phyloP scores from a whole-genome alignment of 176 grass and related monocot species.

The Melocanna baccifera region DNA sequence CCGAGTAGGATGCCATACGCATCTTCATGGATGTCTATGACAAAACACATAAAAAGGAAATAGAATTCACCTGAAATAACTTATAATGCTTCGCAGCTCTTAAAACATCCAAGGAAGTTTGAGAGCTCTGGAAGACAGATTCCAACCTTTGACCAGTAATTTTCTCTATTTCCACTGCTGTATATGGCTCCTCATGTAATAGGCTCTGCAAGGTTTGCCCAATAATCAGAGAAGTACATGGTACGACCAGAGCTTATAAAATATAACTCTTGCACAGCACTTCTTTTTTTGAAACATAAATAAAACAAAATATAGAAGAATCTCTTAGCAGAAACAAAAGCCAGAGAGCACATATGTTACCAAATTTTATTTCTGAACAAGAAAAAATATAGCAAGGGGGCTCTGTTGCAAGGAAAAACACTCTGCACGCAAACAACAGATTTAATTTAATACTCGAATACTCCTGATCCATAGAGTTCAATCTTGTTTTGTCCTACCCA shows the following conservation, averaged over 20 bases:
- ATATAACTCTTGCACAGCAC: neutral
- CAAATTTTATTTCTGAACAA: neutral
- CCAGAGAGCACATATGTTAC: neutral
- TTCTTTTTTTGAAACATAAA: neutral
- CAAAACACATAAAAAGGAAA: neutral
- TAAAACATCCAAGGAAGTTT: conserved; percentile 83
- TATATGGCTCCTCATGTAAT: conserved; percentile 78
- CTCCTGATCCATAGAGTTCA: neutral
- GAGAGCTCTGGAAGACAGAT: conserved; percentile 68
- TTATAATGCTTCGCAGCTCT: conserved; percentile 80
- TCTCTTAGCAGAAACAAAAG: neutral
- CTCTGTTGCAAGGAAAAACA: neutral
- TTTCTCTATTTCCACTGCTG: conserved; percentile 72
- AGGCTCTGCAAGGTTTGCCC: conserved; percentile 53
- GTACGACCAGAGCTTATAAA: neutral
- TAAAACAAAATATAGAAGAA: neutral
- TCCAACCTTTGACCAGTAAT: conserved; percentile 55
- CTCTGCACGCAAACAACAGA: neutral
- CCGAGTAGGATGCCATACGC: neutral
- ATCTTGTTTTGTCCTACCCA: neutral
- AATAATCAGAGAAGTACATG: conserved; percentile 16
- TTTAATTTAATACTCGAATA: neutral
- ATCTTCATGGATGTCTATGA: neutral
- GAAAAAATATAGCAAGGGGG: neutral
- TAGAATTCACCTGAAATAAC: conserved; percentile 68